Percentiles rank a stretch among this genome's conserved stretches.
These are phyloP conservation scores for Microcos paniculata DNA, from an alignment of 345 rosid species.

Conservation along the genomic window DNA sequence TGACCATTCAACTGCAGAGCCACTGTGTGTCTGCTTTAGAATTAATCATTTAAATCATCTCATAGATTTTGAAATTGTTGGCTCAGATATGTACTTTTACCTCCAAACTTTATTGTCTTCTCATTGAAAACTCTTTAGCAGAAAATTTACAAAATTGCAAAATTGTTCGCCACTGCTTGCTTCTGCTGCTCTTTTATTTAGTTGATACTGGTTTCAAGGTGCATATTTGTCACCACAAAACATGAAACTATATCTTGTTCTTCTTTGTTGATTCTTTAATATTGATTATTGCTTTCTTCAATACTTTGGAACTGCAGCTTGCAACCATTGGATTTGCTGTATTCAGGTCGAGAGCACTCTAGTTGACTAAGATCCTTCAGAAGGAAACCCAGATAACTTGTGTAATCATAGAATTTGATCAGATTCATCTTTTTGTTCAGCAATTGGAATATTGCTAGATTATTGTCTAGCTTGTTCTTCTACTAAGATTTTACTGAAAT, in stretches of 20 bases:
- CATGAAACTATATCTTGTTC: not conserved
- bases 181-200: not conserved
- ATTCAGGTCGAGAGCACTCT: not conserved
- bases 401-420: not conserved
- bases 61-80: not conserved
- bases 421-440: not conserved
- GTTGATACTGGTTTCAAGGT: not conserved
- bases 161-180: not conserved
- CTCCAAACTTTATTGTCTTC: not conserved
- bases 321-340: not conserved
- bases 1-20: not conserved
- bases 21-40: not conserved
- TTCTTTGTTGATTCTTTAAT: not conserved
- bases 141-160: not conserved
- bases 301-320: constrained; percentile 4
- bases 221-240: not conserved
- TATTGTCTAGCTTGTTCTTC: not conserved
- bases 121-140: not conserved
- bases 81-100: not conserved
- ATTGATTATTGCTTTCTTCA: not conserved
- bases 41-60: not conserved
- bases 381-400: not conserved
- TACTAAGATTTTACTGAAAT: not conserved
- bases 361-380: not conserved
- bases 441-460: not conserved